Evolutionary conservation across 2,329 filamentous ascomycete species (phyloP).

Genomic region (Penicillium frequentans): DNA sequence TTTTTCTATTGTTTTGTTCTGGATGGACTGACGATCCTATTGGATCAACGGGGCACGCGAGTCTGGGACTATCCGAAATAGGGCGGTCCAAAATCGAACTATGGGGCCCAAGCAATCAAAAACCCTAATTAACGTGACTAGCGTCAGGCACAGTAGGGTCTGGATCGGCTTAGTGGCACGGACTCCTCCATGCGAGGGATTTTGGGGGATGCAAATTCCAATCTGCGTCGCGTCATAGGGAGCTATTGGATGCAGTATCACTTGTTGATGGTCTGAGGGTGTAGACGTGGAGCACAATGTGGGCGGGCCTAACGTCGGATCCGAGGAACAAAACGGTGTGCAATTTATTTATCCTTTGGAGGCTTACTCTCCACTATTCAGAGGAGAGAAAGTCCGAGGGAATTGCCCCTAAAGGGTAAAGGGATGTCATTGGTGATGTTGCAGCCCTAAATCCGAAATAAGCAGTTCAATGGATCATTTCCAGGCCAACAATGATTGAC

Average conservation of each 20-base stretch:
- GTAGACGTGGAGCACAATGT: neutral
- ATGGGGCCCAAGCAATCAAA: slow-evolving; percentile 15
- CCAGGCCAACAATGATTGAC: neutral
- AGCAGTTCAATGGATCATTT: neutral
- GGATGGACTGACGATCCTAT: slow-evolving; percentile 3
- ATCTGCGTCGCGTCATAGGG: neutral
- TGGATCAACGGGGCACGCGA: slow-evolving; percentile 10
- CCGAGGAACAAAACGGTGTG: neutral
- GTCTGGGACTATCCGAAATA: slow-evolving; percentile 21
- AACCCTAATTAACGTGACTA: slow-evolving; percentile 4
- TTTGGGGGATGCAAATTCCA: neutral
- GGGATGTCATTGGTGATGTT: neutral
- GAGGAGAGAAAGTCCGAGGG: neutral
- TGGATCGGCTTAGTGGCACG: slow-evolving; percentile 2
- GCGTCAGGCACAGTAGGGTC: slow-evolving; percentile 7
- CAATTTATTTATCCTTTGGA: neutral
- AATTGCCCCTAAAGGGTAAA: neutral
- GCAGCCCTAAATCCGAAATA: neutral
- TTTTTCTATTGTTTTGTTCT: neutral
- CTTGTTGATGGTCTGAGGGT: neutral
- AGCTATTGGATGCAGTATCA: neutral
- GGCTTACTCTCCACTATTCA: neutral
- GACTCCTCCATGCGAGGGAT: slow-evolving; percentile 1
- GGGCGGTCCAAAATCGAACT: slow-evolving; percentile 19
- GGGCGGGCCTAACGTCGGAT: neutral